A percentile compares a stretch with the other conserved stretches of the same genome.
These are phyloP conservation scores for Ceratopteris richardii DNA, from an alignment of 75 land plant species.

Conservation along the genomic window DNA sequence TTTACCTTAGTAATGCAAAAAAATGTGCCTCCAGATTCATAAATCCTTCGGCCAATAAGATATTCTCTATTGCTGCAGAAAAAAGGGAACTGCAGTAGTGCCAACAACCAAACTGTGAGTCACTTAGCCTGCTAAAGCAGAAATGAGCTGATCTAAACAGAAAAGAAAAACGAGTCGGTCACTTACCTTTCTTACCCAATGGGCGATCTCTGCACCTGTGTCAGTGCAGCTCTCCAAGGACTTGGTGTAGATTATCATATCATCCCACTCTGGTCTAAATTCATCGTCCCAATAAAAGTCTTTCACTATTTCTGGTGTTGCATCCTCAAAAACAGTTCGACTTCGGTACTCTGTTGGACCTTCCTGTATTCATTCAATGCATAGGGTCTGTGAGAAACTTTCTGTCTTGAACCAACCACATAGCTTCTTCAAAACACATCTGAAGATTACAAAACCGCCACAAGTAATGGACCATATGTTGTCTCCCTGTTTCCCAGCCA, in stretches of 20 bases:
- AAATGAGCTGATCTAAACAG: no score
- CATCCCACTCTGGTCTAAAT: slow-evolving; percentile 54
- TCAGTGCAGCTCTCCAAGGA: slow-evolving; percentile 35
- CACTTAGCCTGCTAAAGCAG: no score
- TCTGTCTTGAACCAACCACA: no score
- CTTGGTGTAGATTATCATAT: slow-evolving; percentile 38
- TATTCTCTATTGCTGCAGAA: slow-evolving; percentile 64
- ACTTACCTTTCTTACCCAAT: slow-evolving; percentile 67
- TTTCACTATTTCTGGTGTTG: slow-evolving; percentile 41
- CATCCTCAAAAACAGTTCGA: slow-evolving; percentile 57
- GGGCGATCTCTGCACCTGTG: slow-evolving; percentile 39
- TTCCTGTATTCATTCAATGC: no score
- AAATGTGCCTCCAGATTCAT: slow-evolving; percentile 31
- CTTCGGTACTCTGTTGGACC: slow-evolving; percentile 54
- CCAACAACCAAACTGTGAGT: no score
- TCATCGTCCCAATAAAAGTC: slow-evolving; percentile 79
- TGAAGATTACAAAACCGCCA: no score
- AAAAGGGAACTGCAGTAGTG: slow-evolving; percentile 43
- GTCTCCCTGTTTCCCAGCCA: no score
- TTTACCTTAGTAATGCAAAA: slow-evolving; percentile 56
- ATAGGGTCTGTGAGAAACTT: no score
- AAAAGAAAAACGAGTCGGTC: background rate
- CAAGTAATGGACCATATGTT: no score
- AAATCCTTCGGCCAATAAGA: slow-evolving; percentile 48
- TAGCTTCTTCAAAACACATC: no score